Evolutionary conservation across 2,329 filamentous ascomycete species (phyloP).

Genomic region (Fusarium brevicatenulatum): DNA sequence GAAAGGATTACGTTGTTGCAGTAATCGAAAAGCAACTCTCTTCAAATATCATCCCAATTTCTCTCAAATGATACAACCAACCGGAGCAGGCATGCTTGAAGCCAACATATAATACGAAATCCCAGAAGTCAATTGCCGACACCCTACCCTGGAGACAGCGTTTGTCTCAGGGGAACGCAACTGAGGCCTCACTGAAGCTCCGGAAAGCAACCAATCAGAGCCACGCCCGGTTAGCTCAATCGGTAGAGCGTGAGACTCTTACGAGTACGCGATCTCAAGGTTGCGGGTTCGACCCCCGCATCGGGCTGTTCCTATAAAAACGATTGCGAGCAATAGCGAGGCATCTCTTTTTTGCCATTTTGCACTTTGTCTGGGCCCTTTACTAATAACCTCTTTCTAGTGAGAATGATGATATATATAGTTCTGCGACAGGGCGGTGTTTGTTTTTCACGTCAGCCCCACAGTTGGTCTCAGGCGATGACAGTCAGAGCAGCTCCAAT

Average conservation of each 20-base stretch:
- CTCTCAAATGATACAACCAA: accelerated
- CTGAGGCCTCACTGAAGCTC: not conserved
- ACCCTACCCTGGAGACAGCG: not conserved
- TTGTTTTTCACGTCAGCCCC: accelerated
- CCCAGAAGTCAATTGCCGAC: accelerated
- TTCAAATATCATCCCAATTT: not conserved
- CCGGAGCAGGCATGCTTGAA: not conserved
- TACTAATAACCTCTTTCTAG: not conserved
- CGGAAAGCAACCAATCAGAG: conserved; percentile 3
- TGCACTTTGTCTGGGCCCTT: accelerated
- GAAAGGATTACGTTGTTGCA: too few species aligned
- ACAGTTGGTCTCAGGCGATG: not conserved
- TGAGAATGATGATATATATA: too few species aligned
- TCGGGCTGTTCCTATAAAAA: conserved; percentile 47
- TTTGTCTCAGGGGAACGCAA: not conserved
- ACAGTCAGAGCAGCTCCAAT: accelerated
- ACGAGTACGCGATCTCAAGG: conserved; percentile 60
- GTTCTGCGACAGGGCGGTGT: accelerated
- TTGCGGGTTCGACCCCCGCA: conserved; percentile 64
- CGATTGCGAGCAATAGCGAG: conserved; percentile 17
- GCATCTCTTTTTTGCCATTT: conserved; percentile 3
- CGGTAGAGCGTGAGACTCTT: conserved; percentile 76
- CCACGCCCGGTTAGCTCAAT: conserved; percentile 51
- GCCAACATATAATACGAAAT: too few species aligned
- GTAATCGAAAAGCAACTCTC: accelerated